Conservation (phyloP, 345 rosid genomes). For the Pseudoturritis turrita region DNA sequence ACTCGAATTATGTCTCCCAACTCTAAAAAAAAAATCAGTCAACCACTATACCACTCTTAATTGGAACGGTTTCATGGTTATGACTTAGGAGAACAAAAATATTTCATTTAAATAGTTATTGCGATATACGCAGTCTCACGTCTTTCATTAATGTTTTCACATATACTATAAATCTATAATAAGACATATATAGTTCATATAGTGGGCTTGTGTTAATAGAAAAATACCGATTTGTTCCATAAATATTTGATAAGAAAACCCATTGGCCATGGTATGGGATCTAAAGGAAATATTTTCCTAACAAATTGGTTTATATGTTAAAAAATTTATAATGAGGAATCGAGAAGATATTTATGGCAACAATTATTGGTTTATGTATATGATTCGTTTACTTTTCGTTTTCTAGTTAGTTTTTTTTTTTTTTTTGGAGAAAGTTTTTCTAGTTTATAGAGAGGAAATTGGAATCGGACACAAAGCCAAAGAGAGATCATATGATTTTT, state of each 20-base stretch:
- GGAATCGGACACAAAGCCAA: constrained; percentile 22
- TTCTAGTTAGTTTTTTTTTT: background rate
- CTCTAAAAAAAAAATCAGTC: too few relatives aligned
- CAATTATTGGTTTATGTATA: constrained; percentile 14
- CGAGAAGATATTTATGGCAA: constrained; percentile 12
- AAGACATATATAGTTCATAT: background rate
- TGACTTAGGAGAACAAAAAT: too few relatives aligned
- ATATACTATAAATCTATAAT: background rate
- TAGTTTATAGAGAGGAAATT: background rate
- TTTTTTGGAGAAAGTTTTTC: too few relatives aligned
- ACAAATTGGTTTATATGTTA: background rate
- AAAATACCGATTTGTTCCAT: background rate
- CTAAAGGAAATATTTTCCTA: constrained; percentile 19
- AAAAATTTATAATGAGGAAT: background rate
- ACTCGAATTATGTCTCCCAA: too few relatives aligned
- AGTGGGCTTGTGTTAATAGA: background rate
- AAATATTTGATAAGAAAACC: background rate
- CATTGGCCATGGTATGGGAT: constrained; percentile 3
- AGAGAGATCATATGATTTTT: constrained; percentile 14
- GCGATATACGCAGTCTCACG: background rate
- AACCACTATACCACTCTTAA: too few relatives aligned
- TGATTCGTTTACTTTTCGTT: constrained; percentile 9
- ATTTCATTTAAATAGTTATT: background rate
- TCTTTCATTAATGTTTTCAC: background rate
- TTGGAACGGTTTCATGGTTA: too few relatives aligned